A percentile compares a stretch with the other conserved stretches of the same genome.
Conservation (phyloP, 495 filamentous ascomycete species). For the Podospora fimiseda region DNA sequence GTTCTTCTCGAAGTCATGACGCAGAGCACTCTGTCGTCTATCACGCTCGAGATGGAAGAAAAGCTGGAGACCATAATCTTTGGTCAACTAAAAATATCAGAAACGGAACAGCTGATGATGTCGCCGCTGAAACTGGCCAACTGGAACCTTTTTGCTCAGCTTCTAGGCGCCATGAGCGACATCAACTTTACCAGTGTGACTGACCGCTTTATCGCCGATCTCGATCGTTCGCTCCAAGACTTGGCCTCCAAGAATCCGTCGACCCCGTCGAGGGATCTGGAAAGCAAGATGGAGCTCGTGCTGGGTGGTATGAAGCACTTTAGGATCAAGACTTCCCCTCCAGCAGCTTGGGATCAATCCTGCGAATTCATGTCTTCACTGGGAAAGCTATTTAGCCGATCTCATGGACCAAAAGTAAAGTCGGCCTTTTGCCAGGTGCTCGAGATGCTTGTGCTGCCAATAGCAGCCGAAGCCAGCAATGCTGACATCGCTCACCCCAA, state of each 20-base stretch:
- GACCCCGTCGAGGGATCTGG: slow-evolving; percentile 51
- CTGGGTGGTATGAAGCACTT: slow-evolving; percentile 88
- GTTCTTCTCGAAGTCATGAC: slow-evolving; percentile 91
- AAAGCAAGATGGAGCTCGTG: slow-evolving; percentile 74
- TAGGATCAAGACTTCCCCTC: slow-evolving; percentile 60
- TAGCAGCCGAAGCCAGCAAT: slow-evolving; percentile 69
- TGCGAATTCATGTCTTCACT: slow-evolving; percentile 81
- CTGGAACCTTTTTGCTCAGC: slow-evolving; percentile 86
- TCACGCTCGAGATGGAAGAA: slow-evolving; percentile 82
- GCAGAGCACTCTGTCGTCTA: slow-evolving; percentile 73
- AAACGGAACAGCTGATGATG: slow-evolving; percentile 69
- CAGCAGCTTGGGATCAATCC: slow-evolving; percentile 74
- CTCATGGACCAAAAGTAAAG: slow-evolving; percentile 82
- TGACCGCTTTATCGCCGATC: slow-evolving; percentile 70
- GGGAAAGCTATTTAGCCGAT: slow-evolving; percentile 71
- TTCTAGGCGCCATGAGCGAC: slow-evolving; percentile 91
- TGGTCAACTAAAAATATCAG: slow-evolving; percentile 78
- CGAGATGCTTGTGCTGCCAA: slow-evolving; percentile 78
- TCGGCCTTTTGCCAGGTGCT: slow-evolving; percentile 89
- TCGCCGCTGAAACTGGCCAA: slow-evolving; percentile 84
- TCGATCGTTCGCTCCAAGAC: slow-evolving; percentile 69
- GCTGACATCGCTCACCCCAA: slow-evolving; percentile 68
- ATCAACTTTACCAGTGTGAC: slow-evolving; percentile 81
- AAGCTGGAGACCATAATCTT: slow-evolving; percentile 93
- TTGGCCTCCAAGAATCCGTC: slow-evolving; percentile 56